Evolutionary conservation across 2,329 filamentous ascomycete species (phyloP), one percentile per base, ranked within the genome.

Genomic region (Calonectria pteridis): DNA sequence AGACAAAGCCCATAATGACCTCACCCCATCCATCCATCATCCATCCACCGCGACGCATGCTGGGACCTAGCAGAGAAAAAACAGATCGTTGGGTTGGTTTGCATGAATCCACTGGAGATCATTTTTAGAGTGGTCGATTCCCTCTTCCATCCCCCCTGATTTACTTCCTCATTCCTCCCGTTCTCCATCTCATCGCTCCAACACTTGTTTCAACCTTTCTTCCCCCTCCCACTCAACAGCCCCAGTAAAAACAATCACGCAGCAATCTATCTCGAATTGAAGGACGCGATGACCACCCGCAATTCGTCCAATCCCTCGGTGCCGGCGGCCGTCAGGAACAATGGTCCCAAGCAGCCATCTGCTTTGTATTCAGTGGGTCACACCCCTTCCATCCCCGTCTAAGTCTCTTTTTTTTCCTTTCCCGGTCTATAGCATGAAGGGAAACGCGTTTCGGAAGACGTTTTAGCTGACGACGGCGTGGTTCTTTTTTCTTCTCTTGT

Each of bases 351-450:
- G 28, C 77, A 76, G 72, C 75, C 77, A 33, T 76, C 77, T 49
- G 50, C 76, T 64, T 71, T 81, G n/a, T 82, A 81, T 67, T 79
- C 77, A 18, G 81, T 82, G 65, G 65, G 80, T 77, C 65, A 14
- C 9, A n/a, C 43, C 43, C 43, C n/a, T 33, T 29, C 43, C 13
- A 16, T 37, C n/a, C 53, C 31, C 13, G 43, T 46, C 20, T 46
- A 46, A 46, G 43, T 46, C 50, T 20, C 28, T 28, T 51, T 23
- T 29, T 46, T 28, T 20, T 16, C 18, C 29, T 23, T 29, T 20
- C 26, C 50, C 29, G n/a, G 55, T 33, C n/a, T 62, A 62, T 70
- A 53, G 59, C 50, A 51, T 46, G 43, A 65, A 68, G 35, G 29
- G 40, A 55, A 23, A 28, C 23, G n/a, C 37, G 33, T 31, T 58